phyloP scores from a whole-genome alignment of 192 early-diverging fungal species.

The Coemansia sp. region DNA sequence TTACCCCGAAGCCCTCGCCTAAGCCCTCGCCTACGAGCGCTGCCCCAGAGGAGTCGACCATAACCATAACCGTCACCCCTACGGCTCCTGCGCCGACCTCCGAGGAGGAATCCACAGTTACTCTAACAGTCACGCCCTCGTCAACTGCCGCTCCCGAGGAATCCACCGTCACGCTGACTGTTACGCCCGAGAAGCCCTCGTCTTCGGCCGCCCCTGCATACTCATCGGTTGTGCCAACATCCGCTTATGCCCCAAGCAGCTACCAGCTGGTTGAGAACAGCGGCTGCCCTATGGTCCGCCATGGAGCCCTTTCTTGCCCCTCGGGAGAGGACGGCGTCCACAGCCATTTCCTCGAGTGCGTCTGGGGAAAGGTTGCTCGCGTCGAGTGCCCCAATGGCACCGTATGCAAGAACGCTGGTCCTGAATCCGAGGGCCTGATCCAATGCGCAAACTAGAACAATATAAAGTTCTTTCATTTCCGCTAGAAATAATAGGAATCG shows the following conservation, averaged over 20 bases:
- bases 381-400: slow-evolving; percentile 14
- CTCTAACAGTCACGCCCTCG: neutral
- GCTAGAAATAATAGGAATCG: too few species aligned
- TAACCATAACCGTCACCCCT: neutral
- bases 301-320: slow-evolving; percentile 8
- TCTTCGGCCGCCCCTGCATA: too few species aligned
- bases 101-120: neutral
- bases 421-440: slow-evolving; percentile 2
- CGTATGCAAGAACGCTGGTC: slow-evolving; percentile 1
- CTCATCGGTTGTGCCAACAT: too few species aligned
- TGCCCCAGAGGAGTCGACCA: neutral
- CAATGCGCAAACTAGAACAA: neutral
- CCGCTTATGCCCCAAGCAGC: neutral
- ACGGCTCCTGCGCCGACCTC: neutral
- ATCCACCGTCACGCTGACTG: neutral
- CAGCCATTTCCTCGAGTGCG: slow-evolving; percentile 16
- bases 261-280: neutral
- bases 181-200: neutral
- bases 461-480: too few species aligned
- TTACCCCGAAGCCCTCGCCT: neutral
- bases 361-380: slow-evolving; percentile 15
- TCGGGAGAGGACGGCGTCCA: neutral
- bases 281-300: slow-evolving; percentile 9
- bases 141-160: neutral
- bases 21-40: neutral